phyloP scores from a whole-genome alignment of 768 basidiomycete species.

The Collybiopsis confluens region DNA sequence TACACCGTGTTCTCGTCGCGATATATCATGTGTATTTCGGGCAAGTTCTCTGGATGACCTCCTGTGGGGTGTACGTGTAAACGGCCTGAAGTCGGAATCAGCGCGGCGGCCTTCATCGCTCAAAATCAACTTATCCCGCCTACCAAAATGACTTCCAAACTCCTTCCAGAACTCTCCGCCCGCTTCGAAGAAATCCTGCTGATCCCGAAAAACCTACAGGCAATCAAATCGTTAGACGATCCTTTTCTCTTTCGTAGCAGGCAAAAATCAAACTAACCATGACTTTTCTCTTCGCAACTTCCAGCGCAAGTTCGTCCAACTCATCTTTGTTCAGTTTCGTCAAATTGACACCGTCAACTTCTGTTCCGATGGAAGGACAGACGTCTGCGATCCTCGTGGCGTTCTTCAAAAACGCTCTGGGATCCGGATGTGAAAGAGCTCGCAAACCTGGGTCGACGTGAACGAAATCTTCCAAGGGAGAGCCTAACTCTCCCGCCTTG shows the following conservation, averaged over 20 bases:
- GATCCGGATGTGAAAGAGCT: slow-evolving; percentile 46
- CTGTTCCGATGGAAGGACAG: slow-evolving; percentile 53
- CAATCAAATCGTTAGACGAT: background rate
- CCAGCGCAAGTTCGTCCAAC: slow-evolving; percentile 49
- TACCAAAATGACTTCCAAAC: slow-evolving; percentile 47
- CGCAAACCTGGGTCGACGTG: slow-evolving; percentile 56
- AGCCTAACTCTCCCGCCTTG: slow-evolving; percentile 28
- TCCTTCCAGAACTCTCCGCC: slow-evolving; percentile 42
- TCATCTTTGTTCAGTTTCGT: slow-evolving; percentile 38
- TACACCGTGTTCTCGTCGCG: slow-evolving; percentile 47
- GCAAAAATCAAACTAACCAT: slow-evolving; percentile 4
- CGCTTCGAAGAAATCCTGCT: slow-evolving; percentile 50
- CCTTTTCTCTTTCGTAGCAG: background rate
- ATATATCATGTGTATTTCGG: slow-evolving; percentile 60
- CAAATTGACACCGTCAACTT: slow-evolving; percentile 51
- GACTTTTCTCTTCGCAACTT: slow-evolving; percentile 23
- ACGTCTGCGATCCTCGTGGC: slow-evolving; percentile 39
- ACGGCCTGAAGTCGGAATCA: slow-evolving; percentile 12
- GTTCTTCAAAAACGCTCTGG: slow-evolving; percentile 44
- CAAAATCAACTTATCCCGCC: slow-evolving; percentile 12
- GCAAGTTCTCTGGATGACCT: slow-evolving; percentile 47
- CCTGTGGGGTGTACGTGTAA: slow-evolving; percentile 61
- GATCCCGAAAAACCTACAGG: slow-evolving; percentile 46
- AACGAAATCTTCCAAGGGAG: slow-evolving; percentile 50
- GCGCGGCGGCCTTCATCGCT: too few relatives aligned